Percentiles rank a stretch among this genome's conserved stretches.
phyloP scores from a whole-genome alignment of 1,139 yeast genomes.

The Wickerhamomyces sp. region DNA sequence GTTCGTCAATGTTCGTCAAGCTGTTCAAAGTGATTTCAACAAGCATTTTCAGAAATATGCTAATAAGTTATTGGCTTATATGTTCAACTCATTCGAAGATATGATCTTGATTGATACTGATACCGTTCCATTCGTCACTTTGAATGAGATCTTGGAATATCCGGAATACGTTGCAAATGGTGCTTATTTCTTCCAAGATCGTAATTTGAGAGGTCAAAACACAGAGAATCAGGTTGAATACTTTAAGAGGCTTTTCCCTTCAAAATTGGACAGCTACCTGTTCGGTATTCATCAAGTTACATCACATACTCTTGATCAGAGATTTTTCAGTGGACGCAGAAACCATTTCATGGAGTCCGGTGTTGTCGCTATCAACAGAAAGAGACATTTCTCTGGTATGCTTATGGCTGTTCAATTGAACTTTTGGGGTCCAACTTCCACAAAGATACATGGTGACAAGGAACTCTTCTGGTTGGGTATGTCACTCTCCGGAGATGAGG shows the following conservation, averaged over 20 bases:
- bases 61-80: constrained; percentile 43
- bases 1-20: constrained; percentile 37
- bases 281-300: constrained; percentile 37
- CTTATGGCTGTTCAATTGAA: constrained; percentile 38
- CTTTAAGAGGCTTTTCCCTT: constrained; percentile 39
- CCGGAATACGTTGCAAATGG: constrained; percentile 28
- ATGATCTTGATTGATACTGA: constrained; percentile 49
- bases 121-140: constrained; percentile 40
- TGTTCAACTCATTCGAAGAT: constrained; percentile 46
- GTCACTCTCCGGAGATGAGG: constrained; percentile 45
- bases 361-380: constrained; percentile 40
- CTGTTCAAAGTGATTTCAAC: constrained; percentile 25
- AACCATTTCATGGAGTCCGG: constrained; percentile 56
- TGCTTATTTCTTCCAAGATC: constrained; percentile 32
- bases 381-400: constrained; percentile 38
- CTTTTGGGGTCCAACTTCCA: constrained; percentile 20
- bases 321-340: constrained; percentile 39
- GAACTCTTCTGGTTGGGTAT: constrained; percentile 53
- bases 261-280: constrained; percentile 23
- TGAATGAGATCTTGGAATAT: constrained; percentile 24
- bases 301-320: constrained; percentile 34
- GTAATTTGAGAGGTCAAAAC: constrained; percentile 28
- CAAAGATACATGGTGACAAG: constrained; percentile 47
- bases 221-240: constrained; percentile 26
- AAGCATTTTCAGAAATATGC: constrained; percentile 36